Evolutionary conservation across 345 rosid species (phyloP).

Genomic region (Bruguiera sexangula): DNA sequence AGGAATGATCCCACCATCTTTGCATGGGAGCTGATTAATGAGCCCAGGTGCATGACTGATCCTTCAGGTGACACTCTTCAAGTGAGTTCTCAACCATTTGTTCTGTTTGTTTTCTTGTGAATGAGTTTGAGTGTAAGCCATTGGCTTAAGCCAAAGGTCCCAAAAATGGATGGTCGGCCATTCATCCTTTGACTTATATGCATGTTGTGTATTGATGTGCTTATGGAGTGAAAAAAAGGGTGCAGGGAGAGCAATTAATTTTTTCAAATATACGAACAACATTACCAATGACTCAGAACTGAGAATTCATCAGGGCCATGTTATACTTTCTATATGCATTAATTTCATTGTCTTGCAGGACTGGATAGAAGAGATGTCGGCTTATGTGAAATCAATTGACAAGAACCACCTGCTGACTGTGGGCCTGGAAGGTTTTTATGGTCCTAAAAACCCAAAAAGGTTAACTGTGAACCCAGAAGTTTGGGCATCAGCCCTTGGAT

Average conservation of each 20-base stretch:
- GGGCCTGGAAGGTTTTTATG: constrained; percentile 95
- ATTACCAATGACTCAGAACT: too few relatives aligned
- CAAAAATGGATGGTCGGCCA: too few relatives aligned
- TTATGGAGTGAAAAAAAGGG: too few relatives aligned
- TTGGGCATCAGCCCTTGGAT: constrained; percentile 82
- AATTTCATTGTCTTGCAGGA: constrained; percentile 46
- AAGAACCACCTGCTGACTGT: constrained; percentile 78
- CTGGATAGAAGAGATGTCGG: constrained; percentile 88
- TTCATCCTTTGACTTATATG: too few relatives aligned
- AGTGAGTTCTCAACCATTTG: constrained; percentile 26
- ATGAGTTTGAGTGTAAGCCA: too few relatives aligned
- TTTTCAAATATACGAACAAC: too few relatives aligned
- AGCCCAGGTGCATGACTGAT: constrained; percentile 92
- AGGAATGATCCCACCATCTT: constrained; percentile 85
- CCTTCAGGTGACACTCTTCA: constrained; percentile 93
- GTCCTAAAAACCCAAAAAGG: constrained; percentile 74
- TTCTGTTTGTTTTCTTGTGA: too few relatives aligned
- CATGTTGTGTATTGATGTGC: too few relatives aligned
- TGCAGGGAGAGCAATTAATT: too few relatives aligned
- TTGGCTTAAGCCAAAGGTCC: too few relatives aligned
- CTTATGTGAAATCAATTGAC: constrained; percentile 78
- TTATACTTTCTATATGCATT: neutral
- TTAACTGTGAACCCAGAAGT: constrained; percentile 64
- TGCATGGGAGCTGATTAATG: constrained; percentile 95
- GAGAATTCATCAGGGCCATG: too few relatives aligned